Percentiles rank a stretch among this genome's conserved stretches.
phyloP scores from a whole-genome alignment of 352 stramenopile species.

The Phytophthora constricta region DNA sequence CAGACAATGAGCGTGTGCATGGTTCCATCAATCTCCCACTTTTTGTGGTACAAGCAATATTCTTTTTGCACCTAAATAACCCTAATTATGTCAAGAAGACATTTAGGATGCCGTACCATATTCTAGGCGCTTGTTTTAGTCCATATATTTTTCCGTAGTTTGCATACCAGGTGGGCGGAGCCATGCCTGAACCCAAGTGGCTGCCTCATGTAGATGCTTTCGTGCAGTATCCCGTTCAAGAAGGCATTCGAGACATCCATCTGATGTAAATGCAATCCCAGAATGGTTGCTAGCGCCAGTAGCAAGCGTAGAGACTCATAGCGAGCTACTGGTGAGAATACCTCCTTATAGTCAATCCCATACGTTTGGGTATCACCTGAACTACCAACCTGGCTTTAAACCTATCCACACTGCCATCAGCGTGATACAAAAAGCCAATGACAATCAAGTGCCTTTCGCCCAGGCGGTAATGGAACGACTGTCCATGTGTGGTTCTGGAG shows the following conservation, averaged over 20 bases:
- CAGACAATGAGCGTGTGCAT: slow-evolving; percentile 2
- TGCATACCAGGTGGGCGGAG: neutral
- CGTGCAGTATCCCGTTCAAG: slow-evolving; percentile 7
- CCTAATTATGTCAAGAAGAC: neutral
- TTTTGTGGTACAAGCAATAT: slow-evolving; percentile 23
- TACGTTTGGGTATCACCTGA: slow-evolving; percentile 7
- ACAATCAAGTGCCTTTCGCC: slow-evolving; percentile 2
- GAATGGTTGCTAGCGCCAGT: neutral
- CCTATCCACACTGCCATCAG: neutral
- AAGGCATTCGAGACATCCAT: slow-evolving; percentile 12
- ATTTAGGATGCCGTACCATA: slow-evolving; percentile 18
- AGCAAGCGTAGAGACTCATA: slow-evolving; percentile 11
- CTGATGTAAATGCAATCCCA: neutral
- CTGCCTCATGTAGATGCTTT: slow-evolving; percentile 16
- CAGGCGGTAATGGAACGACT: neutral
- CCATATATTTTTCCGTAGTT: slow-evolving; percentile 20
- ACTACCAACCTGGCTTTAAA: slow-evolving; percentile 1
- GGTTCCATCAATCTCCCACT: slow-evolving; percentile 9
- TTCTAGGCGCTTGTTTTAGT: slow-evolving; percentile 8
- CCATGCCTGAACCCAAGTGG: slow-evolving; percentile 9
- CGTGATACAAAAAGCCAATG: slow-evolving; percentile 19
- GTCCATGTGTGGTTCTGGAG: slow-evolving; percentile 2
- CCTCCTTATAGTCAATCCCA: slow-evolving; percentile 19
- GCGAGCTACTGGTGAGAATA: slow-evolving; percentile 6
- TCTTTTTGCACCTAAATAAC: slow-evolving; percentile 13